These are phyloP conservation scores for Paramecium bursaria DNA, from an alignment of 73 alveolate species.

Conservation along the genomic window DNA sequence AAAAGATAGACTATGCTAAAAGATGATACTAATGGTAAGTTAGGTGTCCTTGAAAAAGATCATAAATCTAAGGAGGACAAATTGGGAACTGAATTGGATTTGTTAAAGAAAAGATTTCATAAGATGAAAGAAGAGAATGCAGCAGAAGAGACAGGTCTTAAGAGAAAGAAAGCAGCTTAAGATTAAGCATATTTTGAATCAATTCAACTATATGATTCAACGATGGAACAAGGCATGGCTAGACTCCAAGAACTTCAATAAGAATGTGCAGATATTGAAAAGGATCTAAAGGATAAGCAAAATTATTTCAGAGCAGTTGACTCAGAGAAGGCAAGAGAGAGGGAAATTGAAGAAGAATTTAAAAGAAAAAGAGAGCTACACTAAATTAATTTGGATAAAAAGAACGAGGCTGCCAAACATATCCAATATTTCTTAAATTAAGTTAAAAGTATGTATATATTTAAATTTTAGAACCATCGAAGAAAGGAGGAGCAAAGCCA, in stretches of 20 bases:
- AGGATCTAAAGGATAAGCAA: conserved; percentile 42
- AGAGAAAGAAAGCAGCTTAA: conserved; percentile 51
- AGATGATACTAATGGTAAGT: conserved; percentile 31
- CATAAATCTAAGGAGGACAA: conserved; percentile 66
- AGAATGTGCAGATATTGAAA: conserved; percentile 53
- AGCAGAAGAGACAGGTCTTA: conserved; percentile 51
- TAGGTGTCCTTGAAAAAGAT: conserved; percentile 59
- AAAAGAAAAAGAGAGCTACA: conserved; percentile 53
- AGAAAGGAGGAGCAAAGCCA: neutral
- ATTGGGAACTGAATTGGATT: conserved; percentile 34
- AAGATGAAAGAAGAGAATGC: conserved; percentile 68
- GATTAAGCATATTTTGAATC: conserved; percentile 57
- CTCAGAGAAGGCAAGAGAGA: conserved; percentile 68
- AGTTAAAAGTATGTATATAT: conserved; percentile 50
- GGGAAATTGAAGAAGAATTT: conserved; percentile 70
- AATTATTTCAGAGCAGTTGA: conserved; percentile 61
- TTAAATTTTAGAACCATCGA: conserved; percentile 44
- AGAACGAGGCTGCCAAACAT: conserved; percentile 68
- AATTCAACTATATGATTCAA: conserved; percentile 56
- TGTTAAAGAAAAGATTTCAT: conserved; percentile 35
- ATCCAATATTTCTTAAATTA: conserved; percentile 52
- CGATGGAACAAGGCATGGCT: conserved; percentile 60
- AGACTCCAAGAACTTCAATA: conserved; percentile 45
- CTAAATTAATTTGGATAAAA: conserved; percentile 52
- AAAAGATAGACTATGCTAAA: conserved; percentile 37